Evolutionary conservation across 2,329 filamentous ascomycete species (phyloP).

Genomic region (Botrytis porri): DNA sequence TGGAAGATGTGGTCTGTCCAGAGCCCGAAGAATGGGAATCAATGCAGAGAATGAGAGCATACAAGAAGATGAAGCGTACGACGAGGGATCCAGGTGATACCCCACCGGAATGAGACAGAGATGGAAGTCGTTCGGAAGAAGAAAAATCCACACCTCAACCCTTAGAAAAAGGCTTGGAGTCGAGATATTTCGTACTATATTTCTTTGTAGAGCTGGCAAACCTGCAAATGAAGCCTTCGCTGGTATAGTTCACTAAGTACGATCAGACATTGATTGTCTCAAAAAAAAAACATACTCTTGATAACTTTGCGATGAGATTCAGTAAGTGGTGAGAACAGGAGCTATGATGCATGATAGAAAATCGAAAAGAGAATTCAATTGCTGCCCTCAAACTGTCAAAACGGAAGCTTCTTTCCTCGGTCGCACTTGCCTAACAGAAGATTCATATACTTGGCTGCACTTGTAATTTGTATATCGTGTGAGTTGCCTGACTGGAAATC

Average conservation of each 20-base stretch:
- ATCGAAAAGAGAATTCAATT: not conserved
- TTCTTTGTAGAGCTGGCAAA: not conserved
- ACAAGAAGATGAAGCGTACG: not conserved
- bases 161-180: not conserved
- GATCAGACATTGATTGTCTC: not conserved
- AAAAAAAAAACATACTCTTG: no score
- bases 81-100: not conserved
- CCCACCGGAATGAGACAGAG: not conserved
- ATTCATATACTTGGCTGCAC: not conserved
- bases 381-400: no score
- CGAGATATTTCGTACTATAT: not conserved
- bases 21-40: not conserved
- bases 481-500: accelerated
- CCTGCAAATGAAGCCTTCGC: not conserved
- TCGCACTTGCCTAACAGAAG: not conserved
- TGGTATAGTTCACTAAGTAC: not conserved
- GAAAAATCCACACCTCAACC: not conserved
- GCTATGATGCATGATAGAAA: not conserved
- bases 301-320: not conserved
- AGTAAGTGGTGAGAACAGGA: not conserved
- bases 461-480: not conserved
- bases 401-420: not conserved
- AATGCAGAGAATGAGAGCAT: not conserved
- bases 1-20: not conserved
- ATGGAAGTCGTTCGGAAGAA: not conserved